These are phyloP conservation scores for Massariosphaeria phaeospora DNA, from an alignment of 495 filamentous ascomycete genomes.

Conservation along the genomic window DNA sequence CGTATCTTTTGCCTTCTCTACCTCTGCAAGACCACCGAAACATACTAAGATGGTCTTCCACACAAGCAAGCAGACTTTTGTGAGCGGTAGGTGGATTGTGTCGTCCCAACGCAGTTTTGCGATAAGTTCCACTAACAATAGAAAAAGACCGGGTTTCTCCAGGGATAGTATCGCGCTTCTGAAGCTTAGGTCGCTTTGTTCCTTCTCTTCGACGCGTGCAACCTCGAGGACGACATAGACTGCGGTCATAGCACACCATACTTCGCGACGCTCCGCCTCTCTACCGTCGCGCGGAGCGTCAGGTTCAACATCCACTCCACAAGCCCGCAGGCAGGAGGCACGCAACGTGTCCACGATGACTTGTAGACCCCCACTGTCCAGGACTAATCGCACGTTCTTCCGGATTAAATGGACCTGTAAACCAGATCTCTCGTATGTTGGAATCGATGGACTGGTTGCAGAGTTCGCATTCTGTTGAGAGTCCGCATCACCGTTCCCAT, in stretches of 20 bases:
- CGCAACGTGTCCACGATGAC: conserved; percentile 26
- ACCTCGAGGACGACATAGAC: conserved; percentile 41
- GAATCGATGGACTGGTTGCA: not conserved
- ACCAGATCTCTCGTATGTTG: conserved; percentile 26
- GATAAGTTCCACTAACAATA: conserved; percentile 68
- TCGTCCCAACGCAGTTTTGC: conserved; percentile 87
- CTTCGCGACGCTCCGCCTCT: conserved; percentile 36
- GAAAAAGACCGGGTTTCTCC: conserved; percentile 63
- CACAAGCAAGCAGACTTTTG: conserved; percentile 42
- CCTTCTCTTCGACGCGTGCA: conserved; percentile 35
- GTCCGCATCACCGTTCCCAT: not conserved
- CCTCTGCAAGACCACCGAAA: conserved; percentile 68
- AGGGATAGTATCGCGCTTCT: conserved; percentile 40
- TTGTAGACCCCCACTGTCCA: conserved; percentile 33
- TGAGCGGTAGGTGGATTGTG: conserved; percentile 55
- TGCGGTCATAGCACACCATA: conserved; percentile 41
- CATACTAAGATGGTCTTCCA: conserved; percentile 88
- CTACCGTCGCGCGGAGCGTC: conserved; percentile 22
- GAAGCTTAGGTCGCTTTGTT: conserved; percentile 22
- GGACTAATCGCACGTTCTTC: conserved; percentile 33
- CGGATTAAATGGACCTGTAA: conserved; percentile 39
- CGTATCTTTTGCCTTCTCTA: conserved; percentile 68
- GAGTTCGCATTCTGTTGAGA: not conserved
- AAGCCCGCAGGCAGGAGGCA: conserved; percentile 25
- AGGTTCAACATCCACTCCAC: conserved; percentile 17